Conservation (phyloP, 1,139 yeast species). For the Saccharomyces hybrid region DNA sequence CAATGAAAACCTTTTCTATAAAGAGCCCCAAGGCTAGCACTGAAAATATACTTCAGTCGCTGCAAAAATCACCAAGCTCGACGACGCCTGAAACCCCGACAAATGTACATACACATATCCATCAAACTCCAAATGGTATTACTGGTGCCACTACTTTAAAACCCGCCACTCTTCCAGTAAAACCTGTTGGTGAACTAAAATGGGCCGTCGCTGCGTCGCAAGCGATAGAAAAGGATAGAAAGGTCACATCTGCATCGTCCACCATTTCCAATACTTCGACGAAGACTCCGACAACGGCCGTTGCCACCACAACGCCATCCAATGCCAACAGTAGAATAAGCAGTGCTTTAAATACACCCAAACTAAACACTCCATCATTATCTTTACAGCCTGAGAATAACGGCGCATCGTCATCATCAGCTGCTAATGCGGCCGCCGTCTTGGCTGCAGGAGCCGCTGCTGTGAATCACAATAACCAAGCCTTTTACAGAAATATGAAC, state of each 20-base stretch:
- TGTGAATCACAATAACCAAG: too few relatives aligned
- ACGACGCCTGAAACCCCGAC: conserved; percentile 5
- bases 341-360: conserved; percentile 14
- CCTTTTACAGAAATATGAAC: too few relatives aligned
- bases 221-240: conserved; percentile 24
- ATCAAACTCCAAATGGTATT: conserved; percentile 25
- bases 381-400: conserved; percentile 2
- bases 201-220: conserved; percentile 69
- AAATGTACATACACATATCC: conserved; percentile 27
- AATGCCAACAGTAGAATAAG: conserved; percentile 9
- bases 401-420: conserved; percentile 9
- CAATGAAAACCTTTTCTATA: background rate
- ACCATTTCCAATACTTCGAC: conserved; percentile 11
- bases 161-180: conserved; percentile 61
- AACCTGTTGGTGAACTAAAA: conserved; percentile 55
- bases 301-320: conserved; percentile 12
- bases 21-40: conserved; percentile 11
- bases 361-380: conserved; percentile 12
- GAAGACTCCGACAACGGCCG: conserved; percentile 9
- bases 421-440: conserved; percentile 16
- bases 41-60: conserved; percentile 3
- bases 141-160: conserved; percentile 41
- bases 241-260: conserved; percentile 8
- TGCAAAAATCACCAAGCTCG: conserved; percentile 1
- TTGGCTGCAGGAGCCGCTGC: too few relatives aligned